These are phyloP conservation scores for Albatrellus ellisii DNA, from an alignment of 768 basidiomycete species.

Conservation along the genomic window DNA sequence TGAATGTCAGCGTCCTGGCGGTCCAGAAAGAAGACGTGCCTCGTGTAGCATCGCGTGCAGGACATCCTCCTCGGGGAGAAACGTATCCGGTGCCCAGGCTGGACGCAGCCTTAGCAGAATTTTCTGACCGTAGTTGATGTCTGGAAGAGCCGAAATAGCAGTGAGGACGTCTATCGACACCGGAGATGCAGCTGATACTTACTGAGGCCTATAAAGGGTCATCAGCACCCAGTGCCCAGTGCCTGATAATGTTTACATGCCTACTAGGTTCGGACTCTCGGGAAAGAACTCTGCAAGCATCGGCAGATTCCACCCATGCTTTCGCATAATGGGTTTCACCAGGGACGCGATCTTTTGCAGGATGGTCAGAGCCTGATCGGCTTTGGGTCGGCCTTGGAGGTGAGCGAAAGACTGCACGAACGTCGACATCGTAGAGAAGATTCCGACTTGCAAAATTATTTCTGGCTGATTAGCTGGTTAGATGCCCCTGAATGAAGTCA, in stretches of 20 bases:
- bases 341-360: slow-evolving; percentile 61
- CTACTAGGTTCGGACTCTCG: slow-evolving; percentile 53
- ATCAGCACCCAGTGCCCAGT: neutral
- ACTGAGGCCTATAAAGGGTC: slow-evolving; percentile 13
- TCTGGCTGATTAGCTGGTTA: too few species aligned
- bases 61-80: slow-evolving; percentile 63
- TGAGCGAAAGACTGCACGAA: slow-evolving; percentile 60
- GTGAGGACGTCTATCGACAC: slow-evolving; percentile 3
- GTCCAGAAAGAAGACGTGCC: slow-evolving; percentile 23
- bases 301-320: slow-evolving; percentile 67
- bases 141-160: slow-evolving; percentile 23
- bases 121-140: slow-evolving; percentile 68
- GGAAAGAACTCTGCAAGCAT: slow-evolving; percentile 85
- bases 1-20: slow-evolving; percentile 1
- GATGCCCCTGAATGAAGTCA: too few species aligned
- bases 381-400: slow-evolving; percentile 52
- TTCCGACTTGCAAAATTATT: too few species aligned
- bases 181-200: slow-evolving; percentile 1
- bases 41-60: slow-evolving; percentile 87
- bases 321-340: slow-evolving; percentile 91
- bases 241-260: slow-evolving; percentile 26
- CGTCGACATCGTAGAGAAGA: slow-evolving; percentile 30
- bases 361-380: slow-evolving; percentile 53
- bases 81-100: slow-evolving; percentile 49
- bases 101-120: slow-evolving; percentile 78